Conservation (phyloP, 495 filamentous ascomycete species). For the Xylaria longipes region DNA sequence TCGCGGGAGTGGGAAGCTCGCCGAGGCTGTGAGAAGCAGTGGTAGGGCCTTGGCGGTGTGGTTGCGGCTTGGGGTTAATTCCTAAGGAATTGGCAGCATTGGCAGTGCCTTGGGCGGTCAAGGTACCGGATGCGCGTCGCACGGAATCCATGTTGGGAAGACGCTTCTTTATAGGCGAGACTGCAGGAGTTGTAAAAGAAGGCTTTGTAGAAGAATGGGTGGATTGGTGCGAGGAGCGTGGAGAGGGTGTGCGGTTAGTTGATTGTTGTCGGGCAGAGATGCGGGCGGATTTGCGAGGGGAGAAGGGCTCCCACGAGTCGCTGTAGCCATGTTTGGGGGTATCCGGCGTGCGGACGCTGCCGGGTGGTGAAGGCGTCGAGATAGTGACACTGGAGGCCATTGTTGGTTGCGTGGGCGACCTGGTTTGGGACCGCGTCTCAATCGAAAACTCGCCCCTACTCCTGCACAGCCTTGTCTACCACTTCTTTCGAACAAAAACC, state of each 20-base stretch:
- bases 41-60: slow-evolving; percentile 31
- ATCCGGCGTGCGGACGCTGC: slow-evolving; percentile 67
- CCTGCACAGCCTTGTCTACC: not conserved
- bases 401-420: slow-evolving; percentile 26
- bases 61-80: slow-evolving; percentile 23
- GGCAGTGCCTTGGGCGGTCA: slow-evolving; percentile 43
- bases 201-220: slow-evolving; percentile 39
- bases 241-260: slow-evolving; percentile 52
- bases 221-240: slow-evolving; percentile 44
- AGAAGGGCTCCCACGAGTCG: slow-evolving; percentile 75
- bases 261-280: slow-evolving; percentile 49
- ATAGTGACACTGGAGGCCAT: slow-evolving; percentile 42
- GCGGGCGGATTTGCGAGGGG: slow-evolving; percentile 64
- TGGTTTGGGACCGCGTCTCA: not conserved
- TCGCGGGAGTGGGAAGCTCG: slow-evolving; percentile 87
- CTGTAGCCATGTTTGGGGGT: slow-evolving; percentile 76
- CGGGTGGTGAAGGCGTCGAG: slow-evolving; percentile 68
- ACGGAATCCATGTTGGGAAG: slow-evolving; percentile 41
- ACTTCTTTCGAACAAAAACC: not conserved
- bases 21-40: slow-evolving; percentile 36
- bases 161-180: slow-evolving; percentile 62
- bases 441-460: slow-evolving; percentile 14
- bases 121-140: slow-evolving; percentile 48
- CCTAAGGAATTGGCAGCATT: slow-evolving; percentile 47
- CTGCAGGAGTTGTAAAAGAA: slow-evolving; percentile 51